Base-by-base conservation (phyloP, 192 early-diverging fungal genomes). In the Mortierella claussenii region DNA sequence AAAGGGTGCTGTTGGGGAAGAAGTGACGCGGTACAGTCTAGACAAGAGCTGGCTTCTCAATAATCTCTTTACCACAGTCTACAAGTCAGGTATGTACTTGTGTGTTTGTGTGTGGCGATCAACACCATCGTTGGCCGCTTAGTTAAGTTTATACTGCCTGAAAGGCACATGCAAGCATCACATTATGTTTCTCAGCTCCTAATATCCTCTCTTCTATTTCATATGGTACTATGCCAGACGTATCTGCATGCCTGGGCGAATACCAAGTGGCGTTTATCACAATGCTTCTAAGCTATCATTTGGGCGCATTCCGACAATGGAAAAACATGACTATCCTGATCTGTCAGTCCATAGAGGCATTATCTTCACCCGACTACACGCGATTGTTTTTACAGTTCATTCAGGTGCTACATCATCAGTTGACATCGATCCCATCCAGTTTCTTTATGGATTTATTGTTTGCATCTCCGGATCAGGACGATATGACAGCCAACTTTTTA, bases 31-130 rank as follows among this genome's bases (percentile, higher is more conserved):
- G 53, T 96, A 94, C 82, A 93, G 90, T 74, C 63, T 88, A 28
- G 97, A 99, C 84, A 97, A 97, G 76, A 90, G 90, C 33, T 98
- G 91, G 89, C 84, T 98, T 28, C 78, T 95, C 44, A 52, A 57
- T 4, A 49, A 89, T 20, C 44, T 94, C 1, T 68, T 93, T 30
- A 65, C 56, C 9, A 51, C 62, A 9, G 59, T 64, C 1, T 89
- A 83, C 61, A 60, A 74, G 43, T 76, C 82, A 46, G 80, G 88
- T 85, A 80, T 51, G 34, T 10, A 21, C 7, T 40, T 7, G 37
- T 40, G 7, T 40, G 7, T 40, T 40, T 13, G 37, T 40, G 7
- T 40, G 8, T 40, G 13, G 37, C 13, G 13, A n/a, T n/a, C n/a
- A n/a, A n/a, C n/a, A n/a, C n/a, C n/a, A n/a, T n/a, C n/a, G n/a